Evolutionary conservation across 805 yeast species (phyloP).

Genomic region (Zygotorulaspora sp.): DNA sequence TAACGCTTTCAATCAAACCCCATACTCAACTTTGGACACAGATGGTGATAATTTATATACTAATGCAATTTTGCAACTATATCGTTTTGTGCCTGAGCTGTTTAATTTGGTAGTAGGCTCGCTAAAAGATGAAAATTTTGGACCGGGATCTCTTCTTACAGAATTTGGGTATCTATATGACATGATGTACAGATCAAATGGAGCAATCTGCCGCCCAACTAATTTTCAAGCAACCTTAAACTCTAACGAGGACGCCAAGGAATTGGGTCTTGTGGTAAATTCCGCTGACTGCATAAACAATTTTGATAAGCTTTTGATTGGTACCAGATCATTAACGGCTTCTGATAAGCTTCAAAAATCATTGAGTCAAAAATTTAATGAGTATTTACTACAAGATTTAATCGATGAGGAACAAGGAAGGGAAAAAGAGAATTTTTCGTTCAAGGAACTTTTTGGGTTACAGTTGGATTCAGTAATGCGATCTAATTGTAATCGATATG

Average conservation of each 20-base stretch:
- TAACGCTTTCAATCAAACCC: constrained; percentile 70
- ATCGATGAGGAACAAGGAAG: constrained; percentile 29
- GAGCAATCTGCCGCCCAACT: constrained; percentile 73
- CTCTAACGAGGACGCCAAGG: constrained; percentile 44
- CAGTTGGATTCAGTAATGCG: constrained; percentile 23
- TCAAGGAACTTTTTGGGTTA: constrained; percentile 34
- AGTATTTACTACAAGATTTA: constrained; percentile 23
- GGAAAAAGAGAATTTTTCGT: constrained; percentile 19
- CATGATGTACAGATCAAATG: constrained; percentile 79
- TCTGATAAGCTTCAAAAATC: constrained; percentile 16
- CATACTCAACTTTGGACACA: constrained; percentile 80
- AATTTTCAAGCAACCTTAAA: constrained; percentile 63
- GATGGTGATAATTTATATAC: constrained; percentile 74
- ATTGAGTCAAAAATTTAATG: constrained; percentile 28
- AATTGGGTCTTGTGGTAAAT: constrained; percentile 49
- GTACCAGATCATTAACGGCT: constrained; percentile 18
- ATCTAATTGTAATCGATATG: constrained; percentile 26
- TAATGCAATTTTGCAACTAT: constrained; percentile 75
- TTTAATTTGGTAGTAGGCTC: constrained; percentile 59
- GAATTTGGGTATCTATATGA: constrained; percentile 89
- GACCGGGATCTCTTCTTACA: constrained; percentile 51
- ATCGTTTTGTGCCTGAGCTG: constrained; percentile 69
- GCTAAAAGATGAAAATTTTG: constrained; percentile 49
- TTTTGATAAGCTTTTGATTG: constrained; percentile 4
- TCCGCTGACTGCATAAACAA: constrained; percentile 7